Conservation (phyloP, 352 stramenopile genomes). For the Phytophthora ramorum region DNA sequence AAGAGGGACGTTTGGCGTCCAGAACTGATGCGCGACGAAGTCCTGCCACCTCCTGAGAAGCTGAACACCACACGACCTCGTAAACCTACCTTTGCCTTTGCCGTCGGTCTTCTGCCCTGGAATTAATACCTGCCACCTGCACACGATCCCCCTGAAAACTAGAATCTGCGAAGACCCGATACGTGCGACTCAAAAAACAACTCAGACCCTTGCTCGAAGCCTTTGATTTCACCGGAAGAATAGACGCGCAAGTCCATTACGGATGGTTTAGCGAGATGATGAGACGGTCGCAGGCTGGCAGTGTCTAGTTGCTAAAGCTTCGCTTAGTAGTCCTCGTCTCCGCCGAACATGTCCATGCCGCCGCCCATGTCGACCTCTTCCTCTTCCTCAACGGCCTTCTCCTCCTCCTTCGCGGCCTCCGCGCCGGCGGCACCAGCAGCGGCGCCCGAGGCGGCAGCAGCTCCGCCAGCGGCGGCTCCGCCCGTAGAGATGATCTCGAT, state of each 20-base stretch:
- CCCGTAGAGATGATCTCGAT: conserved; percentile 82
- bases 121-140: conserved; percentile 1
- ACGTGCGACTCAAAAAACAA: conserved; percentile 11
- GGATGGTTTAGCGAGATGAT: conserved; percentile 43
- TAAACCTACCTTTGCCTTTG: background rate
- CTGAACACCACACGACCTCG: no score
- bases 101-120: background rate
- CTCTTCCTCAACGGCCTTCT: conserved; percentile 76
- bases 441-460: conserved; percentile 54
- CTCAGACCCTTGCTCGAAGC: conserved; percentile 28
- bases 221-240: conserved; percentile 50
- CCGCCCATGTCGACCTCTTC: conserved; percentile 83
- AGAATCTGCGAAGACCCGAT: conserved; percentile 3
- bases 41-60: no score
- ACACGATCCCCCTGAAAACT: background rate
- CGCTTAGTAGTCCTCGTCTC: conserved; percentile 81
- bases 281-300: conserved; percentile 37
- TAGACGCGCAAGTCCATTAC: conserved; percentile 60
- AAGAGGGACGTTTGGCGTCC: no score
- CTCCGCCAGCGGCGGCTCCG: conserved; percentile 45
- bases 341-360: conserved; percentile 90
- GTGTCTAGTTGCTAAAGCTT: conserved; percentile 2
- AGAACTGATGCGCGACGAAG: background rate
- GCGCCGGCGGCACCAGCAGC: conserved; percentile 42
- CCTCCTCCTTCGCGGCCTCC: conserved; percentile 70